These are phyloP conservation scores for Umbelopsis sp. DNA, from an alignment of 192 early-diverging fungal genomes.

Conservation along the genomic window DNA sequence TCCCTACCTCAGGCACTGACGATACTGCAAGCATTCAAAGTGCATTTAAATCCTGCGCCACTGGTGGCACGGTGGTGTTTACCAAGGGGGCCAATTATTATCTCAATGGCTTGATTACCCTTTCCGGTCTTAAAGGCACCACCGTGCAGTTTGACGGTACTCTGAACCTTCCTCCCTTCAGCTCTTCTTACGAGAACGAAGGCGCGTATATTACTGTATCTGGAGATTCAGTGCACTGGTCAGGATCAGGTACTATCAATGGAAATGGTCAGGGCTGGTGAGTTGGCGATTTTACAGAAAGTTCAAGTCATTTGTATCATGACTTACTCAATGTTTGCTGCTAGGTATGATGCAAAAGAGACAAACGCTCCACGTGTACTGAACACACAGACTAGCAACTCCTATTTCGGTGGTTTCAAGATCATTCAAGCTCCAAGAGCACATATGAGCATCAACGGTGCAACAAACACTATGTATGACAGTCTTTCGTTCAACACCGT, in stretches of 20 bases:
- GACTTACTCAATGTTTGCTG: neutral
- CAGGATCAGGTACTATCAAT: slow-evolving; percentile 25
- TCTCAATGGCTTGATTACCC: slow-evolving; percentile 18
- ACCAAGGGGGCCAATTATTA: slow-evolving; percentile 26
- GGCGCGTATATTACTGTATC: slow-evolving; percentile 9
- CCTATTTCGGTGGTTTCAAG: slow-evolving; percentile 25
- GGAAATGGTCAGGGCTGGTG: slow-evolving; percentile 30
- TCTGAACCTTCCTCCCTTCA: slow-evolving; percentile 13
- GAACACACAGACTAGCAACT: slow-evolving; percentile 12
- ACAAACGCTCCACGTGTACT: slow-evolving; percentile 24
- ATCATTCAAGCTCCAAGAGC: slow-evolving; percentile 24
- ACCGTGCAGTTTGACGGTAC: slow-evolving; percentile 24
- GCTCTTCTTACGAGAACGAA: slow-evolving; percentile 5
- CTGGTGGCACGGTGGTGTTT: slow-evolving; percentile 28
- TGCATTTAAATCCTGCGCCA: slow-evolving; percentile 26
- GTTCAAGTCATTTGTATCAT: neutral
- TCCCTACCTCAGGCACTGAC: slow-evolving; percentile 13
- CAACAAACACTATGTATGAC: slow-evolving; percentile 19
- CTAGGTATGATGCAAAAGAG: slow-evolving; percentile 20
- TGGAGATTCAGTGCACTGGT: slow-evolving; percentile 19
- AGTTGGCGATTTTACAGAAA: neutral
- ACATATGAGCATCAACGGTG: slow-evolving; percentile 23
- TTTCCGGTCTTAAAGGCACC: slow-evolving; percentile 10
- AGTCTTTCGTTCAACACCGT: slow-evolving; percentile 23
- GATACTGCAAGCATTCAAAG: slow-evolving; percentile 21